Percentiles rank a stretch among this genome's conserved stretches.
Evolutionary conservation across 2,329 filamentous ascomycete genomes (phyloP).

Genomic region (Clathrospora elynae): DNA sequence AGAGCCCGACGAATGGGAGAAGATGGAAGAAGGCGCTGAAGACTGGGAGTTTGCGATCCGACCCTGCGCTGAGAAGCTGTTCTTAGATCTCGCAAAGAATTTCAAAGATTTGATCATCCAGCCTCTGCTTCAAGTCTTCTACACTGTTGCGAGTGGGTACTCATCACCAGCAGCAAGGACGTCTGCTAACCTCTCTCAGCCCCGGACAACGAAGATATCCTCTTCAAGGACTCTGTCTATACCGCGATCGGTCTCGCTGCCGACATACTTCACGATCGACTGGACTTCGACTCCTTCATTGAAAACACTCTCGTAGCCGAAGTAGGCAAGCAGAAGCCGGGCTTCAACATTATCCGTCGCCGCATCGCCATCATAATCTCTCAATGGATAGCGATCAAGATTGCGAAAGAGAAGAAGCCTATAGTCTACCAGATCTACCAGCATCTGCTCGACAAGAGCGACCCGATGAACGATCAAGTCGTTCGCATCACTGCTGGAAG

Average conservation of each 20-base stretch:
- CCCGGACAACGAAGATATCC: slow-evolving; percentile 69
- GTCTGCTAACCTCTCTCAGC: slow-evolving; percentile 43
- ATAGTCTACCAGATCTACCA: slow-evolving; percentile 88
- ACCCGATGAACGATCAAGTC: slow-evolving; percentile 84
- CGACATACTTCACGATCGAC: slow-evolving; percentile 70
- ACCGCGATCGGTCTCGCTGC: slow-evolving; percentile 88
- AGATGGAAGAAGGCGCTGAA: slow-evolving; percentile 81
- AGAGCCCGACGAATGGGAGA: slow-evolving; percentile 94
- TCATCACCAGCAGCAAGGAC: neutral
- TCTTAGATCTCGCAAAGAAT: slow-evolving; percentile 86
- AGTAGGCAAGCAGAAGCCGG: slow-evolving; percentile 68
- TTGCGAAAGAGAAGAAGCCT: slow-evolving; percentile 69
- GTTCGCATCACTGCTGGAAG: slow-evolving; percentile 89
- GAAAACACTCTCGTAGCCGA: slow-evolving; percentile 76
- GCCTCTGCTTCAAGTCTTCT: slow-evolving; percentile 82
- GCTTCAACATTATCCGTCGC: slow-evolving; percentile 82
- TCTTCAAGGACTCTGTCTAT: slow-evolving; percentile 92
- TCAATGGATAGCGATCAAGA: slow-evolving; percentile 83
- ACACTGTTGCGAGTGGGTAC: slow-evolving; percentile 69
- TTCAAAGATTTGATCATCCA: slow-evolving; percentile 81
- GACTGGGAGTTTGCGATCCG: slow-evolving; percentile 88
- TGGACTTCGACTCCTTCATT: slow-evolving; percentile 85
- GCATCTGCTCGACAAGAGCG: slow-evolving; percentile 77
- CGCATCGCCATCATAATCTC: slow-evolving; percentile 87
- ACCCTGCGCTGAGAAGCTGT: slow-evolving; percentile 90